Evolutionary conservation across 805 yeast species (phyloP), one percentile per base, ranked within the genome.

Genomic region (Candida qinlingensis): DNA sequence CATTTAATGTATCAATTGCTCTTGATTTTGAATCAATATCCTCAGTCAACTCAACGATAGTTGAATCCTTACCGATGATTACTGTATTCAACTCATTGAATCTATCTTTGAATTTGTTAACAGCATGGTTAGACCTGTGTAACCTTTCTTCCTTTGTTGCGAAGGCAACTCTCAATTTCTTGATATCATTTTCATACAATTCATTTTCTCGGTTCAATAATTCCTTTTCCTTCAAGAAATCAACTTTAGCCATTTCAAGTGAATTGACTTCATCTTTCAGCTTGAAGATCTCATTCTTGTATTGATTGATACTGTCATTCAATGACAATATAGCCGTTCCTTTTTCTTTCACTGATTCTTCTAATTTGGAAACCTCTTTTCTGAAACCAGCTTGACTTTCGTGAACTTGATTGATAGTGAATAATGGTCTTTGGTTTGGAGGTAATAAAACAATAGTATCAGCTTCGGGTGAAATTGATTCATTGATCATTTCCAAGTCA

Each of bases 341-440:
- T 39, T 62, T 61, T 11, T 41, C 46, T 31, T 53, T 54, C 34
- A 65, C 44, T 10, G 43, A 47, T 6, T 52, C 48, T 28, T 54
- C 54, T 12, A 64, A 44, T 13, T 54, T 53, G n/a, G 49, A 56
- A 37, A 54, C 54, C 26, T 61, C 58, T 12, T 37, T 42, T 43
- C 50, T 55, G 48, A 59, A 61, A 11, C 55, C 63, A 6, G 52
- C 47, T 46, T 61, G 65, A 37, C 61, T 58, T 27, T 59, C 60
- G 37, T 62, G 60, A 7, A 63, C 58, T 39, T 63, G 65, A 1
- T 49, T 26, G 13, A 62, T 56, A 5, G 66, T 53, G 47, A 59
- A 63, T 38, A 58, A 51, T 7, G 66, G 65, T 48, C 57, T 58
- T 39, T 59, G 48, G 35, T 48, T 56, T 27, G 63, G 64, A 8